Evolutionary conservation across 2,329 filamentous ascomycete genomes (phyloP), one percentile per base, ranked within the genome.

Genomic region (Aspergillus quadricinctus): DNA sequence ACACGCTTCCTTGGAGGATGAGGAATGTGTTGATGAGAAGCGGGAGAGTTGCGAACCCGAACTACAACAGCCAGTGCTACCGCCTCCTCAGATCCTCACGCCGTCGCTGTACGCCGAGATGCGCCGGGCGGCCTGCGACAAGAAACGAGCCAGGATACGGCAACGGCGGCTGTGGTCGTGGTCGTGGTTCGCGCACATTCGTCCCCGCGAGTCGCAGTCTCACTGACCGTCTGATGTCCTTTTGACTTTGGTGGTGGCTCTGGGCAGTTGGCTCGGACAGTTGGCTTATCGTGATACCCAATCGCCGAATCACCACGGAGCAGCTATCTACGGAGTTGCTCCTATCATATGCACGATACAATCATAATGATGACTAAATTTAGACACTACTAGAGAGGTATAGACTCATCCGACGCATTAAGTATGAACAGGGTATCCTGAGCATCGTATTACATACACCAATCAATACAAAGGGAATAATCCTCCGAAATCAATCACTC

Each of bases 361-460:
- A 35, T n/a, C 28, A 31, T 43, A 43, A 48, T n/a, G n/a, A 50
- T 46, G n/a, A 56, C n/a, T 31, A 50, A 50, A 54, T 41, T 29
- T 35, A 35, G 31, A 35, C 31, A 17, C 11, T 35, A 23, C 23
- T 23, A 23, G 23, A 23, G 23, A 23, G 23, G 23, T 23, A 23
- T 23, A 35, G 31, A 35, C 14, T 35, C 4, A 6, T 37, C 14
- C 4, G 11, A 17, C 31, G 31, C 31, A 37, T 37, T 14, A 37
- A 45, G 50, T 48, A 55, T 49, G 50, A 63, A 55, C 55, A 57
- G 64, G 64, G 64, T 66, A 66, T 66, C 64, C 63, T 65, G 64
- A 66, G 61, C 59, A 61, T 55, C 58, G 57, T 64, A 66, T 64
- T 65, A 64, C 62, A 66, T 64, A 66, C 63, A 53, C 59, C 52